These are phyloP conservation scores for Podochytrium sp. DNA, from an alignment of 192 early-diverging fungal species.

Conservation along the genomic window DNA sequence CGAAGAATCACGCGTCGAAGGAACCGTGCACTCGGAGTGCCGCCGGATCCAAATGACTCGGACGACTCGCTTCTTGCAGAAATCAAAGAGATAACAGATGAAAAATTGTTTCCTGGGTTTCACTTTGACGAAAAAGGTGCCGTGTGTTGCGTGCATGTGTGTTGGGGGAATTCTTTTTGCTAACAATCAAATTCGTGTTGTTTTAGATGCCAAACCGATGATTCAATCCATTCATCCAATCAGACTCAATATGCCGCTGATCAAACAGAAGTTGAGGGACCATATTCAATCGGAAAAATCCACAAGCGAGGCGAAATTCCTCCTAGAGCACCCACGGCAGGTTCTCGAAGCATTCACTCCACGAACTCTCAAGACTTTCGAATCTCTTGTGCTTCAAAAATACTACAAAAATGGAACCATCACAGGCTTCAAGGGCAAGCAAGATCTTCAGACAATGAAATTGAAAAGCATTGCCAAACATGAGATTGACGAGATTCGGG, in stretches of 20 bases:
- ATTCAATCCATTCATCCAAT: conserved; percentile 10
- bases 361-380: conserved; percentile 3
- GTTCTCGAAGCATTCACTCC: conserved; percentile 24
- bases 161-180: neutral
- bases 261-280: conserved; percentile 13
- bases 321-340: neutral
- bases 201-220: neutral
- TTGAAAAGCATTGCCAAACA: conserved; percentile 10
- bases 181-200: neutral
- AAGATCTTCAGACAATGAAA: conserved; percentile 20
- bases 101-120: conserved; percentile 33
- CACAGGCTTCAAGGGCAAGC: conserved; percentile 27
- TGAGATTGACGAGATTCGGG: conserved; percentile 19
- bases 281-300: neutral
- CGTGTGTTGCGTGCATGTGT: no score
- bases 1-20: conserved; percentile 20
- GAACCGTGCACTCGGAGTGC: conserved; percentile 22
- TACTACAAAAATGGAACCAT: conserved; percentile 12
- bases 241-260: neutral
- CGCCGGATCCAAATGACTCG: conserved; percentile 38
- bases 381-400: conserved; percentile 20
- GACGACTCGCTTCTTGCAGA: conserved; percentile 38
- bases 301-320: neutral
- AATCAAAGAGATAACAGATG: conserved; percentile 33
- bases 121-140: conserved; percentile 5